These are phyloP conservation scores for Aspergillus unguis DNA, from an alignment of 2,329 filamentous ascomycete species.

Conservation along the genomic window DNA sequence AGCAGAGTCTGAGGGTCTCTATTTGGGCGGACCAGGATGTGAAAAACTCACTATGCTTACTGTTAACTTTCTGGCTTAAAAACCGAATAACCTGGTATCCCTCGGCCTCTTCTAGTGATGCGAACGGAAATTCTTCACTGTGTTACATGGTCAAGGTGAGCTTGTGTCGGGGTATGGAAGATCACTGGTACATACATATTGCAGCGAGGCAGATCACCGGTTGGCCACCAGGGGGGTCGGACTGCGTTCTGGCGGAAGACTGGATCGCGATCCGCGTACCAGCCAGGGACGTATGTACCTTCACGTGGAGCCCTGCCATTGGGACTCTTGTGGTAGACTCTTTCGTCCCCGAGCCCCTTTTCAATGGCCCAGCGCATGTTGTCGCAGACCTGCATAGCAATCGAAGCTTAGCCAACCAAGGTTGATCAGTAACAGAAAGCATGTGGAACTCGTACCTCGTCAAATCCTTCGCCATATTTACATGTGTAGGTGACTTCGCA, in stretches of 20 bases:
- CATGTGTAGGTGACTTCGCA: conserved; percentile 3
- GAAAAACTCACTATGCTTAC: not conserved
- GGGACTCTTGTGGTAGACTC: no score
- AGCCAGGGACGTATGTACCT: not conserved
- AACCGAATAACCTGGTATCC: not conserved
- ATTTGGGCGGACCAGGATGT: no score
- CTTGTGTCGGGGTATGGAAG: no score
- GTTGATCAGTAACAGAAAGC: no score
- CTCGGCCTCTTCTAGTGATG: conserved; percentile 1
- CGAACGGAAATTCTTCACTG: conserved; percentile 3
- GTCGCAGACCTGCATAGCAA: conserved; percentile 1
- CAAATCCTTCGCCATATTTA: conserved; percentile 2
- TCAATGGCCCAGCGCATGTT: conserved; percentile 3
- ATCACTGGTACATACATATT: not conserved
- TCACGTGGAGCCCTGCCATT: not conserved
- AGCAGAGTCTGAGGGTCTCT: no score
- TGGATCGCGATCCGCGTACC: no score
- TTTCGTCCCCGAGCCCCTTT: not conserved
- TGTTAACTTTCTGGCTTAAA: not conserved
- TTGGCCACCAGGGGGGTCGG: not conserved
- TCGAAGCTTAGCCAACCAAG: not conserved
- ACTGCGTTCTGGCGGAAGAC: no score
- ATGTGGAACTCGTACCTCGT: conserved; percentile 2
- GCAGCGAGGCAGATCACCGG: not conserved
- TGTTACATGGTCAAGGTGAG: not conserved